Evolutionary conservation across 768 basidiomycete genomes (phyloP), one percentile per base, ranked within the genome.

Genomic region (Tubosaeta sp.): DNA sequence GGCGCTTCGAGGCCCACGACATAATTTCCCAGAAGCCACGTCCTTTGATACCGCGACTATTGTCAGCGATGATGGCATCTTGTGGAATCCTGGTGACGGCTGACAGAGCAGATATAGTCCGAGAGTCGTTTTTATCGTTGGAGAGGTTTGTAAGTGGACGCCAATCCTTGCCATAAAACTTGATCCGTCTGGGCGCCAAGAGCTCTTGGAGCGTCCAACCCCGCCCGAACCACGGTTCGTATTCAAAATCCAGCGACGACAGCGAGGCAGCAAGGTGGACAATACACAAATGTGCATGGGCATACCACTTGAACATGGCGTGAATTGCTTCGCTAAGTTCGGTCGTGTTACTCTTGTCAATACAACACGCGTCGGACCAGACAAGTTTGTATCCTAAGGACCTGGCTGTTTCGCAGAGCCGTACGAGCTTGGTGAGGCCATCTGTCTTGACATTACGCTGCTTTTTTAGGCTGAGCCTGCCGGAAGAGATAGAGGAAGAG

Each of bases 231-330:
- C 69, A 69, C 24, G 49, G 46, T 6, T 68, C 66, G 1, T 6
- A 31, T 12, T 47, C 42, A 4, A 66, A 57, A n/a, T 59, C 58
- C 16, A 34, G 18, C 35, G 44, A 24, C 8, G 52, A 54, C 3
- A 34, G 54, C 11, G 62, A 60, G 21, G 47, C 48, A 3, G 53
- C 51, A 4, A 68, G 55, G 44, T 69, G 57, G 18, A 56, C 53
- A 41, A 69, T 56, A 45, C 69, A 70, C 16, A 69, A n/a, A 18
- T 67, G 52, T 5, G 63, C 53, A 25, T 69, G 35, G 5, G 59
- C 47, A 32, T 70, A 70, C 67, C 69, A 69, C 47, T 49, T 58
- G 57, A 57, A 70, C 63, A 70, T 70, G 22, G 68, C 63, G 16
- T 57, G 57, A 19, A 69, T 59, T 1, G 69, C 64, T 46, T 70